phyloP scores from a whole-genome alignment of 352 stramenopile species.

The Phytophthora sansomeana region DNA sequence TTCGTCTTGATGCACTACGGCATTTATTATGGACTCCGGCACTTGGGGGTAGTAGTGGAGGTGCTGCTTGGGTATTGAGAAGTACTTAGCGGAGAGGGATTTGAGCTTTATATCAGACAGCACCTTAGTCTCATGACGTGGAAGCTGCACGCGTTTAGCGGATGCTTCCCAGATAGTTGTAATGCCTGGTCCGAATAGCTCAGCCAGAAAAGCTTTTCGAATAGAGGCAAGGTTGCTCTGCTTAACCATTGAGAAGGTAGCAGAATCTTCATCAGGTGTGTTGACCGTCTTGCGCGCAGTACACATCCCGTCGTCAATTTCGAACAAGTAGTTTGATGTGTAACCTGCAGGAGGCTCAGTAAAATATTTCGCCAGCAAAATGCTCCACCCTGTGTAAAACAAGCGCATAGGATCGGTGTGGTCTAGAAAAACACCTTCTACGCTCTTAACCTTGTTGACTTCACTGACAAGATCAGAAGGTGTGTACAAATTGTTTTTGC shows the following conservation, averaged over 20 bases:
- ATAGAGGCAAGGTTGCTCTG: background rate
- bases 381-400: background rate
- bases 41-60: background rate
- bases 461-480: background rate
- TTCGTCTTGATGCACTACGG: background rate
- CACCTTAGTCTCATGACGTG: slow-evolving; percentile 1
- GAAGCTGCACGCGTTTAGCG: background rate
- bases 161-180: slow-evolving; percentile 12
- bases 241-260: slow-evolving; percentile 12
- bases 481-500: slow-evolving; percentile 5
- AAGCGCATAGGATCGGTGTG: slow-evolving; percentile 5
- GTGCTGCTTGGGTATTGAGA: slow-evolving; percentile 11
- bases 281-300: slow-evolving; percentile 9
- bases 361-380: slow-evolving; percentile 22
- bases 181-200: slow-evolving; percentile 7
- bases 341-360: slow-evolving; percentile 4
- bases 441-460: slow-evolving; percentile 11
- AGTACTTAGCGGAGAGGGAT: slow-evolving; percentile 8
- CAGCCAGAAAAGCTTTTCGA: background rate
- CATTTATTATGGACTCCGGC: background rate
- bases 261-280: slow-evolving; percentile 4
- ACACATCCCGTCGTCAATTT: slow-evolving; percentile 17
- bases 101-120: slow-evolving; percentile 9
- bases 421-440: slow-evolving; percentile 6
- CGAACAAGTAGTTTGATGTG: slow-evolving; percentile 16